A percentile compares a stretch with the other conserved stretches of the same genome.
Conservation (phyloP, 2,329 filamentous ascomycete genomes). For the Apiospora pterosperma region DNA sequence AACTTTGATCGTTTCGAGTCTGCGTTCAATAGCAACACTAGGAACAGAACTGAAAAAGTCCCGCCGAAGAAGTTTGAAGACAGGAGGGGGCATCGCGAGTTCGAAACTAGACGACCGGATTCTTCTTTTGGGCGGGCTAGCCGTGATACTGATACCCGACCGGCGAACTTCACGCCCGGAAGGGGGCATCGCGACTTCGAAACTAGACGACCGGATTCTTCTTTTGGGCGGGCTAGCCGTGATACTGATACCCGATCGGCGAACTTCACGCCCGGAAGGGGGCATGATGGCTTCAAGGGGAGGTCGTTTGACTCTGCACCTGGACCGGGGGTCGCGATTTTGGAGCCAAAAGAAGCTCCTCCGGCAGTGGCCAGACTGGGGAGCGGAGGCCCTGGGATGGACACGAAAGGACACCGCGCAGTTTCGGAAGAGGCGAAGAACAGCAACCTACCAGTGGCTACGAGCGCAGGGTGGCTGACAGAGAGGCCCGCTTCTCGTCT, state of each 20-base stretch:
- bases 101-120: neutral
- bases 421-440: neutral
- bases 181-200: neutral
- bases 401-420: neutral
- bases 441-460: neutral
- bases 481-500: neutral
- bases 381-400: neutral
- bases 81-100: neutral
- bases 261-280: neutral
- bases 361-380: neutral
- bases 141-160: neutral
- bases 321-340: neutral
- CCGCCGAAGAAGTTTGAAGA: neutral
- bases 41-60: neutral
- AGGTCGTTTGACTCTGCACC: neutral
- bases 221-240: neutral
- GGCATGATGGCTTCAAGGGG: neutral
- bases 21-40: neutral
- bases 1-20: neutral
- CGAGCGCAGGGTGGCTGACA: neutral
- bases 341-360: neutral
- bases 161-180: neutral
- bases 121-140: neutral
- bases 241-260: neutral
- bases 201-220: neutral